Evolutionary conservation across 192 early-diverging fungal species (phyloP).

Genomic region (Physocladia obscura): DNA sequence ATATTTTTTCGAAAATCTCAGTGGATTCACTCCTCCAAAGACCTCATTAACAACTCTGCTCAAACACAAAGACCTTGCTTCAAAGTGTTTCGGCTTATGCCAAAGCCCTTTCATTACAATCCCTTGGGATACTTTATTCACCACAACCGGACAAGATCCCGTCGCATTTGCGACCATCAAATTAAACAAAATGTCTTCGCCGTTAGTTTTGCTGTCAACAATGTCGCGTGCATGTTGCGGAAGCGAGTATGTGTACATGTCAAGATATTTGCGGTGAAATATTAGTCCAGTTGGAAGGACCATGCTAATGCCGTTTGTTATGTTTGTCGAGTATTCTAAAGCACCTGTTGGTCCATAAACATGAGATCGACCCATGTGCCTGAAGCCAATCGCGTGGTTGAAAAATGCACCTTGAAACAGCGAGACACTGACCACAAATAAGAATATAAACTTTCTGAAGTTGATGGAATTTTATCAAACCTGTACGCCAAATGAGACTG

Average conservation of each 20-base stretch:
- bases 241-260: conserved; percentile 22
- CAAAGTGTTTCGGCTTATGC: conserved; percentile 21
- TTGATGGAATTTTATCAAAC: not conserved
- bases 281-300: conserved; percentile 35
- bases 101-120: conserved; percentile 24
- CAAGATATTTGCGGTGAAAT: conserved; percentile 35
- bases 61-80: conserved; percentile 6
- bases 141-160: conserved; percentile 25
- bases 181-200: conserved; percentile 41
- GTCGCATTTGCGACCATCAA: conserved; percentile 38
- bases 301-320: conserved; percentile 11
- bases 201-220: conserved; percentile 34
- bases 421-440: not conserved
- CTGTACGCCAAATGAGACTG: conserved; percentile 30
- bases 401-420: conserved; percentile 32
- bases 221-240: conserved; percentile 22
- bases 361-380: conserved; percentile 31
- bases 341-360: not conserved
- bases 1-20: conserved; percentile 14
- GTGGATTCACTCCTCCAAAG: conserved; percentile 23
- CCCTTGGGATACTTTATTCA: conserved; percentile 19
- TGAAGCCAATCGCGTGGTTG: conserved; percentile 29
- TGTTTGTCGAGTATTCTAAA: conserved; percentile 7
- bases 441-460: not conserved
- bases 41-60: conserved; percentile 18